Percentiles rank a stretch among this genome's conserved stretches.
phyloP scores from a whole-genome alignment of 768 basidiomycete genomes.

The Baorangia bicolor region DNA sequence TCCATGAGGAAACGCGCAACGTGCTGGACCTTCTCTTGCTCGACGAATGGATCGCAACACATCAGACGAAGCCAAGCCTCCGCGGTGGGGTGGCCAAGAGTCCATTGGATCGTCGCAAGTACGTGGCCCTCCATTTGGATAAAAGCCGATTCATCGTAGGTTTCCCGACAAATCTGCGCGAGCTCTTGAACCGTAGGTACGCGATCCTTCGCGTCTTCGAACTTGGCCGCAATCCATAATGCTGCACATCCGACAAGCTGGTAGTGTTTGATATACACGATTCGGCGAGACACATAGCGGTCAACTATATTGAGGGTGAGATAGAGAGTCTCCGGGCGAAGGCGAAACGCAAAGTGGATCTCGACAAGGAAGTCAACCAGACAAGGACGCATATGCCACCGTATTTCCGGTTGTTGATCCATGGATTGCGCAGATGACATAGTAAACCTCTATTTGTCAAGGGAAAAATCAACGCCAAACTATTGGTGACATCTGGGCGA shows the following conservation, averaged over 20 bases:
- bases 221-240: constrained; percentile 99
- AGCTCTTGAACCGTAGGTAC: constrained; percentile 95
- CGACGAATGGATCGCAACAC: constrained; percentile 70
- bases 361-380: constrained; percentile 99
- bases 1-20: constrained; percentile 99
- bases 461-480: constrained; percentile 6
- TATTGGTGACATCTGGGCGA: not conserved
- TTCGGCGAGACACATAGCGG: constrained; percentile 96
- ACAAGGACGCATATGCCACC: constrained; percentile 99
- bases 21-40: constrained; percentile 90
- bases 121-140: constrained; percentile 99
- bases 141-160: constrained; percentile 96
- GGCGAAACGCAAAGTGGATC: constrained; percentile 95
- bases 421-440: constrained; percentile 93
- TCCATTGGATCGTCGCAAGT: constrained; percentile 94
- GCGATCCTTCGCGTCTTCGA: constrained; percentile 98
- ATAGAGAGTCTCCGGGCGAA: constrained; percentile 98
- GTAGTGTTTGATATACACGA: constrained; percentile 99
- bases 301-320: constrained; percentile 99
- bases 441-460: constrained; percentile 62
- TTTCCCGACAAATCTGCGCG: constrained; percentile 91
- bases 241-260: constrained; percentile 98
- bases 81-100: constrained; percentile 94
- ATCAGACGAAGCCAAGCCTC: constrained; percentile 93
- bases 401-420: constrained; percentile 98